Evolutionary conservation across 306 rosid genomes (phyloP), one percentile per base, ranked within the genome.

Genomic region (Glycine soja): DNA sequence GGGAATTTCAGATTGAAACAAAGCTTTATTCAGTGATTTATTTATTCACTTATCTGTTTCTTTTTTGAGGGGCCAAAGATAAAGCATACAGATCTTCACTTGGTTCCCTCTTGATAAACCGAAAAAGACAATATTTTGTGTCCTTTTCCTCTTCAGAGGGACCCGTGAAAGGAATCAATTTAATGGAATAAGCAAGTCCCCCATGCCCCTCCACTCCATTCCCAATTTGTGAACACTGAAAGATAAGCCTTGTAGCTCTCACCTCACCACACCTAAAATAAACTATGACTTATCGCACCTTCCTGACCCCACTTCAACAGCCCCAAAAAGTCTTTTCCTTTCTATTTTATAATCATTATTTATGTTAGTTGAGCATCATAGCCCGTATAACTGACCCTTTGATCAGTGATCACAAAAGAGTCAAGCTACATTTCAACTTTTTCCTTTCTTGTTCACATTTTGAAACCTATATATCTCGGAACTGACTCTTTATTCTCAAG

Each of bases 121-220:
- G 83, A 80, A 72, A 87, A 83, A 63, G 87, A 83, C 85, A 80
- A 80, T 83, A 67, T 83, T 72, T 64, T 18, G 83, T 72, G 89
- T 80, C 85, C 75, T 78, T 78, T 74, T 69, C 68, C 18, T 45
- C 24, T 24, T 68, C 7, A 38, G 45, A 65, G 87, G 89, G 89
- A 18, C 89, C 87, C 85, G 34, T 76, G 52, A 79, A 84, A 56
- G 69, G 83, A 78, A 83, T 72, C 85, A 73, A 76, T 63, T 24
- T 65, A 78, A 83, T 79, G 82, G 80, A 79, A 76, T 72, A 48
- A 59, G 75, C 77, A 66, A 70, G 70, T 63, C 67, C 73, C 66
- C 66, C 30, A 1, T 24, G 30, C 30, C 30, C 30, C 30, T 24
- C 30, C 30, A 24, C 2, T 24, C 30, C 30, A 24, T 24, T 24